A percentile compares a stretch with the other conserved stretches of the same genome.
Conservation (phyloP, 108 stramenopile species). For the Skeletonema grethae region DNA sequence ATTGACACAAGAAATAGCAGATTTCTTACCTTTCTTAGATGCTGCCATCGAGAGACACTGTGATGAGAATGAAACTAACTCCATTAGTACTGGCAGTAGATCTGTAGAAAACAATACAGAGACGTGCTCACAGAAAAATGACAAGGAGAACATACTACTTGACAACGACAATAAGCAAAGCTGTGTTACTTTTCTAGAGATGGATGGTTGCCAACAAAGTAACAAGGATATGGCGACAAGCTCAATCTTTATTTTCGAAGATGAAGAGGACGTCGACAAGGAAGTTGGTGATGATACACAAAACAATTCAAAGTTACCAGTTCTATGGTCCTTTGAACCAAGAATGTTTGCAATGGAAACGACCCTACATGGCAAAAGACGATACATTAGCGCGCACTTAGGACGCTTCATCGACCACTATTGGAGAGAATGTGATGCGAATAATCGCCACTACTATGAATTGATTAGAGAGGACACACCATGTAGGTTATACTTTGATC, state of each 20-base stretch:
- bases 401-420: conserved; percentile 84
- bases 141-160: not conserved
- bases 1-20: not conserved
- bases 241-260: not conserved
- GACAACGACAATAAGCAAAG: not conserved
- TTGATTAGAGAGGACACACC: conserved; percentile 88
- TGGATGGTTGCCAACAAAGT: not conserved
- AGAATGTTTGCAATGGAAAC: conserved; percentile 76
- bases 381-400: conserved; percentile 76
- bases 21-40: not conserved
- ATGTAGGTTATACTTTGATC: conserved; percentile 95
- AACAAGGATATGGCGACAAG: not conserved
- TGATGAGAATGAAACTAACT: not conserved
- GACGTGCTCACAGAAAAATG: not conserved
- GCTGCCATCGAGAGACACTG: not conserved
- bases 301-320: not conserved
- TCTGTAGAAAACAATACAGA: not conserved
- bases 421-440: conserved; percentile 70
- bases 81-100: not conserved
- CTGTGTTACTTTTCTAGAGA: not conserved
- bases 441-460: conserved; percentile 89
- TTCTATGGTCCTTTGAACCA: conserved; percentile 74
- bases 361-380: conserved; percentile 70
- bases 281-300: not conserved
- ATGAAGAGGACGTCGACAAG: conserved; percentile 5